A percentile compares a stretch with the other conserved stretches of the same genome.
phyloP scores from a whole-genome alignment of 2,329 filamentous ascomycete genomes.

The Sporothrix brasiliensis region DNA sequence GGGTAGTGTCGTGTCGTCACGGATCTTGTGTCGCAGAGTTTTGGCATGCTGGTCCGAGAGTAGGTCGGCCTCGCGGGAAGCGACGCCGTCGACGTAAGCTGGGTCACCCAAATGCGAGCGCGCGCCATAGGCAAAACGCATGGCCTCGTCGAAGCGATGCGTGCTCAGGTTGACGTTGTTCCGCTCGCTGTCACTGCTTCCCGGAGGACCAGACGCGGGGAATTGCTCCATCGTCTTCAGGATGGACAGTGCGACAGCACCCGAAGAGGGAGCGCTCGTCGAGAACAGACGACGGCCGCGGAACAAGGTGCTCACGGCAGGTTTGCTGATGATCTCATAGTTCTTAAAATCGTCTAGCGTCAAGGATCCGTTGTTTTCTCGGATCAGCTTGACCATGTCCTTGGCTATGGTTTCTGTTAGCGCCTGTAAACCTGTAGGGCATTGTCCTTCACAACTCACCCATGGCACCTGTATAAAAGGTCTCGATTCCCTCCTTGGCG shows the following conservation, averaged over 20 bases:
- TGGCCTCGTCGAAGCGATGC: conserved; percentile 84
- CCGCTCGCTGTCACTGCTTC: conserved; percentile 48
- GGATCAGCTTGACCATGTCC: conserved; percentile 70
- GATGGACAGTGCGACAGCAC: conserved; percentile 71
- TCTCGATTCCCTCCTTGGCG: conserved; percentile 62
- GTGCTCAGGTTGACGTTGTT: conserved; percentile 65
- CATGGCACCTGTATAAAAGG: conserved; percentile 47
- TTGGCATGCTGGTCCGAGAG: conserved; percentile 62
- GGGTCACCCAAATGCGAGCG: conserved; percentile 84
- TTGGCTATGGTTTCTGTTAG: conserved; percentile 55
- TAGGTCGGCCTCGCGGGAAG: conserved; percentile 67
- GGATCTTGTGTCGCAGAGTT: conserved; percentile 67
- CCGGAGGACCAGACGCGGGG: conserved; percentile 46
- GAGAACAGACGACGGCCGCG: conserved; percentile 70
- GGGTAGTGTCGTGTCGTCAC: conserved; percentile 70
- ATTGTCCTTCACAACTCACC: conserved; percentile 37
- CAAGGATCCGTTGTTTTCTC: conserved; percentile 77
- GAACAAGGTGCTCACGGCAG: conserved; percentile 65
- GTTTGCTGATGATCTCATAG: conserved; percentile 68
- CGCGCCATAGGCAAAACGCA: conserved; percentile 84
- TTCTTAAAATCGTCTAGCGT: conserved; percentile 73
- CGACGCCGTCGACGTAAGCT: conserved; percentile 66
- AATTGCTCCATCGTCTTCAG: conserved; percentile 87
- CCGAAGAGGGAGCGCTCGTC: conserved; percentile 75
- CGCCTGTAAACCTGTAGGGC: conserved; percentile 14